Conservation (phyloP, 1,284 basidiomycete genomes). For the Pulveroboletus sp. region DNA sequence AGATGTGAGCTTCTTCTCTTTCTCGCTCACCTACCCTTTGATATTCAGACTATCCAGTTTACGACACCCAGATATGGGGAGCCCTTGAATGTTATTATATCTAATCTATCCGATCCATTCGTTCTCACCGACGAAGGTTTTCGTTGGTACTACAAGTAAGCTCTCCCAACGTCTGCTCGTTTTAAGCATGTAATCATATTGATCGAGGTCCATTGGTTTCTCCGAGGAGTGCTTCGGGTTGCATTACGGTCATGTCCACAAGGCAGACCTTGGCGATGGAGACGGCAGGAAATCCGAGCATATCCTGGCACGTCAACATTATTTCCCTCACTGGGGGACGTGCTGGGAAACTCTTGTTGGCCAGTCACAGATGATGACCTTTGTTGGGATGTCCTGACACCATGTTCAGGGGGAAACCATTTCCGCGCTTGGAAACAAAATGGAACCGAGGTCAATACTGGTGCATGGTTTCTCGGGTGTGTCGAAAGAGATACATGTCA, state of each 20-base stretch:
- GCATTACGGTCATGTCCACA: conserved; percentile 62
- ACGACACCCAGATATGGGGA: conserved; percentile 64
- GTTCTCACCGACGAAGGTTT: conserved; percentile 66
- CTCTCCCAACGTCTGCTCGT: background rate
- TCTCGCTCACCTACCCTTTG: background rate
- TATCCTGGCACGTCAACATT: conserved; percentile 64
- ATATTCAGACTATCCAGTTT: conserved; percentile 42
- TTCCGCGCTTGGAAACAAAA: conserved; percentile 75
- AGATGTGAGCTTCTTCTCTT: conserved; percentile 49
- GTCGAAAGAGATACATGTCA: conserved; percentile 15
- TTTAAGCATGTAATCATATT: background rate
- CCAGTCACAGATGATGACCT: conserved; percentile 32
- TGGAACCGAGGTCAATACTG: conserved; percentile 55
- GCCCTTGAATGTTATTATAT: conserved; percentile 63
- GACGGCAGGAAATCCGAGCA: conserved; percentile 59
- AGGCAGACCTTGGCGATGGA: conserved; percentile 72
- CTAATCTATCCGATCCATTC: conserved; percentile 60
- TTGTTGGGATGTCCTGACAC: background rate
- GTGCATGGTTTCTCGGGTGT: conserved; percentile 72
- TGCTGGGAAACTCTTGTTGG: conserved; percentile 73
- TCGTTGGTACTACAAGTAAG: conserved; percentile 53
- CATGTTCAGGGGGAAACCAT: conserved; percentile 50
- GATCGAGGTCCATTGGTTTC: conserved; percentile 68
- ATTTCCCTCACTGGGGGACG: conserved; percentile 60
- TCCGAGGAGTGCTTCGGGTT: conserved; percentile 71